phyloP scores from a whole-genome alignment of 2,329 filamentous ascomycete genomes.

The Aspergillus glaucus region DNA sequence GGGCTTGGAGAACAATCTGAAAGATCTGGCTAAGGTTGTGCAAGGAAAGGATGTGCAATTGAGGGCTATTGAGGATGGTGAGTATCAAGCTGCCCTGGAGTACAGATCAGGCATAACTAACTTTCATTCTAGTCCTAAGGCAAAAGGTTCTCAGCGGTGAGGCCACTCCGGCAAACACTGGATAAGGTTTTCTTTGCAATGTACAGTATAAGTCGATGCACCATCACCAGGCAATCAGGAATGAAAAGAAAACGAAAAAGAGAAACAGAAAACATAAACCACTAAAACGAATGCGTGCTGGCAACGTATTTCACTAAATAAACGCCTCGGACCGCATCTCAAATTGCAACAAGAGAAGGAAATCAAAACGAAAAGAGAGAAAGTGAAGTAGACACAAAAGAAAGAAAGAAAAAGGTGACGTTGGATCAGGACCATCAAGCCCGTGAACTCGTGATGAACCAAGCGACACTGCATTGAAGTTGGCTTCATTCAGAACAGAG shows the following conservation, averaged over 20 bases:
- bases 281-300: not conserved
- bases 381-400: not conserved
- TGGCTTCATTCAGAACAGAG: slow-evolving; percentile 16
- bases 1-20: slow-evolving; percentile 58
- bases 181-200: slow-evolving; percentile 7
- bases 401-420: not conserved
- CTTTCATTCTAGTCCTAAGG: slow-evolving; percentile 38
- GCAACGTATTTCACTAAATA: not conserved
- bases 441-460: no score
- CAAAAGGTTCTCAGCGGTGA: slow-evolving; percentile 47
- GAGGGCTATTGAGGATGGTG: slow-evolving; percentile 82
- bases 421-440: not conserved
- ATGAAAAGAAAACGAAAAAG: not conserved
- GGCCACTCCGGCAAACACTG: slow-evolving; percentile 24
- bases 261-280: not conserved
- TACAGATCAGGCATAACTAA: slow-evolving; percentile 11
- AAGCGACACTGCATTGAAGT: not conserved
- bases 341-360: not conserved
- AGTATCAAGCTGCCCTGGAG: slow-evolving; percentile 16
- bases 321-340: no score
- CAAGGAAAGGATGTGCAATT: slow-evolving; percentile 76
- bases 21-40: slow-evolving; percentile 62
- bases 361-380: slow-evolving; percentile 1
- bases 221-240: not conserved
- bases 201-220: not conserved